Base-by-base conservation (phyloP, 768 basidiomycete species). In the Pleurotus sapidus region DNA sequence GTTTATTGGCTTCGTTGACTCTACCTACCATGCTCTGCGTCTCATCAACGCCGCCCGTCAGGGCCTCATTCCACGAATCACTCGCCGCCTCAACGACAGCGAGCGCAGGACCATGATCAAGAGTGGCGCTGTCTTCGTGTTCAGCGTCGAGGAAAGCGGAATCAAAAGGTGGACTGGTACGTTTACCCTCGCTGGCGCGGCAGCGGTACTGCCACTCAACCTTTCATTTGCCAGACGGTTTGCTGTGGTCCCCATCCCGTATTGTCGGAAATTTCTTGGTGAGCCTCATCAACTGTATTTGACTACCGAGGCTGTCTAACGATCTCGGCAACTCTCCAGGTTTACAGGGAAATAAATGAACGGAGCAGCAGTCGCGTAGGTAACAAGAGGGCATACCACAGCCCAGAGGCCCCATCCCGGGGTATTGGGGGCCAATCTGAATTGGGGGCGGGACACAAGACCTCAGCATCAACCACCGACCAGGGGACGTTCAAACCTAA, bases 211-310 rank as follows among this genome's bases (percentile, higher is more conserved):
- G 61, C 59, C 58, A 63, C 59, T 61, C 43, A 58, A 59, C 59
- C 47, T 61, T 46, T 56, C 47, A 45, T 54, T 55, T 56, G 42
- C 46, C 54, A 83, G 81, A 84, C 63, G 81, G 86, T 39, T 69
- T 89, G 18, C 72, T 87, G 9, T 95, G 92, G 91, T 89, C 87
- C 17, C 91, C 91, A 0, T 91, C 88, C 59, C 81, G 91, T 6
- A 93, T 93, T 61, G 83, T 91, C 20, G 88, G 88, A 59, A 93
- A 93, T 70, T 93, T 92, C 69, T 74, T 95, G 64, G 89, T 93
- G 65, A 61, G 84, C 60, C 40, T 37, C 15, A 42, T 37, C 23
- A 17, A 23, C 5, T 45, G 8, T 14, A 49, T 9, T 23, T 42
- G 27, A 4, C 34, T 46, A 25, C 27, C 20, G 18, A 15, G 34